Percentiles rank a stretch among this genome's conserved stretches.
phyloP scores from a whole-genome alignment of 495 filamentous ascomycete genomes.

The Neurospora sp. region DNA sequence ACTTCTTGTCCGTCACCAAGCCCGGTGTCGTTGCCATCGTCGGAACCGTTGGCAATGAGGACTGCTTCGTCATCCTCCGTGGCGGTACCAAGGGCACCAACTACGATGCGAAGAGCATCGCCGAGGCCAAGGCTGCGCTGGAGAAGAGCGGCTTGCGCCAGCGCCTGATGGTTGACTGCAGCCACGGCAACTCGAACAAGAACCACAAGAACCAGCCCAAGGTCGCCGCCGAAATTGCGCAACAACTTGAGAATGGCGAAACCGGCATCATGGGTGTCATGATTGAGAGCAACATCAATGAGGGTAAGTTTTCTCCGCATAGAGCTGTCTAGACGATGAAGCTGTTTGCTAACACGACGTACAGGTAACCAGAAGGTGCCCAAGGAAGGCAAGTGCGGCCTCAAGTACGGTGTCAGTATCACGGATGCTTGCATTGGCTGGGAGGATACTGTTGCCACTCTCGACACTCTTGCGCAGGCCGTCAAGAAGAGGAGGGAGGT shows the following conservation, averaged over 20 bases:
- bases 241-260: conserved; percentile 81
- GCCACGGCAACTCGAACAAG: conserved; percentile 92
- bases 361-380: conserved; percentile 86
- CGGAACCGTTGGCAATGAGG: conserved; percentile 90
- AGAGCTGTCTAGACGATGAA: not conserved
- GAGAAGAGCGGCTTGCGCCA: conserved; percentile 34
- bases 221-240: conserved; percentile 71
- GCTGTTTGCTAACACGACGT: conserved; percentile 5
- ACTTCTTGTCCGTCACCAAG: conserved; percentile 98
- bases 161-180: conserved; percentile 96
- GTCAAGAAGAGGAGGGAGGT: conserved; percentile 58
- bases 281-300: conserved; percentile 96
- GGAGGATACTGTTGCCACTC: conserved; percentile 79
- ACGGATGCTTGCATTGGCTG: conserved; percentile 96
- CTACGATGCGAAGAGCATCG: conserved; percentile 78
- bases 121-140: conserved; percentile 25
- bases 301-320: conserved; percentile 45
- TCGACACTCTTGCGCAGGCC: conserved; percentile 70
- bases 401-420: conserved; percentile 94
- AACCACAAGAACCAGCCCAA: conserved; percentile 96
- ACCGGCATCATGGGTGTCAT: conserved; percentile 91
- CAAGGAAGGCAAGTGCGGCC: conserved; percentile 71
- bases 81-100: conserved; percentile 92
- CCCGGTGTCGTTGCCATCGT: conserved; percentile 94
- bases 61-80: conserved; percentile 95